Base-by-base conservation (phyloP, 305 asterid species). In the Coffea humblotiana region DNA sequence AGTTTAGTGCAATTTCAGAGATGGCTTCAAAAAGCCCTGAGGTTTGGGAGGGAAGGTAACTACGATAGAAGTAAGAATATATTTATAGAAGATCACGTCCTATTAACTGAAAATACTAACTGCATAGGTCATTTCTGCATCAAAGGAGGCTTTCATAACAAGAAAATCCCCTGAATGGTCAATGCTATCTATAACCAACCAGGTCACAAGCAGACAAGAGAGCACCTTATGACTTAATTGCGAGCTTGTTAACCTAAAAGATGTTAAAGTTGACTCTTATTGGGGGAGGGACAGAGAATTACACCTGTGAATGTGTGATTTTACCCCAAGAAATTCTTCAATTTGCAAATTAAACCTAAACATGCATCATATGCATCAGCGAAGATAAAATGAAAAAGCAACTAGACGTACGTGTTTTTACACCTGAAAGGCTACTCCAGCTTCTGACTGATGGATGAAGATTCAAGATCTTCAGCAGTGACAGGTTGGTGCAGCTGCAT, bases 401-500 rank as follows among this genome's bases (percentile, higher is more conserved):
- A 40, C 45, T 14, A 61, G 16, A 10, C 5, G 0, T 2, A 10
- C 5, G 0, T 2, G 65, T 27, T 14, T n/a, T 40, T 43, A 37
- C 60, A 60, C 71, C 48, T 25, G 48, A 75, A 8, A 60, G 60
- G 45, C 23, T 75, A 75, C 27, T 61, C 43, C 43, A 18, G 43
- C 71, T 75, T 69, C 79, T 60, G 58, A 54, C 60, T 23, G 47
- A 16, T 21, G 23, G 71, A 25, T n/a, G 43, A 43, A 32, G 79
- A 75, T 43, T 75, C 69, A 71, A 75, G 45, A 75, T 75, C 79
- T 16, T 75, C 71, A 6, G 45, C 29, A 25, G 71, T 61, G 58
- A 67, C 71, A 75, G 79, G 71, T 61, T 61, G 54, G 60, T 75
- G 79, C 45, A 75, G 47, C 79, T 75, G 79, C 71, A 75, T 35